Evolutionary conservation across 2,329 filamentous ascomycete species (phyloP), one percentile per base, ranked within the genome.

Genomic region (Graphilbum ipis-grandicollis): DNA sequence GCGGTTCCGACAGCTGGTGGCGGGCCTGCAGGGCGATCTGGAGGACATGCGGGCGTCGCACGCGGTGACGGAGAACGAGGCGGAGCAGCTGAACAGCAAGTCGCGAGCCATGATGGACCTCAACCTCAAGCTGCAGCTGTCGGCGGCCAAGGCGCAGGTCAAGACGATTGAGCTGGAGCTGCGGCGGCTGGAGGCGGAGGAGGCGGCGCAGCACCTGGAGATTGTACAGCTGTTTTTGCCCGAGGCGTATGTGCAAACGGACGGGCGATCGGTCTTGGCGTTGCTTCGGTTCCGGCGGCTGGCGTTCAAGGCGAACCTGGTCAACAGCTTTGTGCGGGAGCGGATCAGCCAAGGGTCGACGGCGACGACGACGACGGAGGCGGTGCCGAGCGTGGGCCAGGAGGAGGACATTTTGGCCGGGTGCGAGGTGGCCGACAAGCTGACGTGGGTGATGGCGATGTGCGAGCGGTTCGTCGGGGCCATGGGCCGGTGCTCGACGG

Each of bases 71-170:
- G 90, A 96, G 55, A 79, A 79, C 14, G 86, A 96, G 54, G 85
- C 88, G 1, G 85, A 86, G 52, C 84, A 96, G 54, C 71, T 96
- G 38, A 86, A 78, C 45, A 81, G 73, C 48, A 79, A 84, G 43
- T 93, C 88, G 32, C 75, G 85, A 43, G 85, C 88, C 37, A 93
- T 98, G 79, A 81, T 93, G 72, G 88, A 98, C 50, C 68, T 98
- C 33, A 96, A 96, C 56, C 72, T 88, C 68, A 92, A 93, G 58
- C 68, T 98, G 31, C 88, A 93, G 51, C 71, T 81, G 39, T 92
- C 85, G 12, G 85, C 85, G 10, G 72, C 84, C 30, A 93, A 93
- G 61, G 80, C 88, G 3, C 88, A 93, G 54, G 77, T 83, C 50
- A 96, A 93, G 61, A 85, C 85, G 0, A 93, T 98, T 43, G 86